Evolutionary conservation across 805 yeast species (phyloP), one percentile per base, ranked within the genome.

Genomic region (Candida saitoana): DNA sequence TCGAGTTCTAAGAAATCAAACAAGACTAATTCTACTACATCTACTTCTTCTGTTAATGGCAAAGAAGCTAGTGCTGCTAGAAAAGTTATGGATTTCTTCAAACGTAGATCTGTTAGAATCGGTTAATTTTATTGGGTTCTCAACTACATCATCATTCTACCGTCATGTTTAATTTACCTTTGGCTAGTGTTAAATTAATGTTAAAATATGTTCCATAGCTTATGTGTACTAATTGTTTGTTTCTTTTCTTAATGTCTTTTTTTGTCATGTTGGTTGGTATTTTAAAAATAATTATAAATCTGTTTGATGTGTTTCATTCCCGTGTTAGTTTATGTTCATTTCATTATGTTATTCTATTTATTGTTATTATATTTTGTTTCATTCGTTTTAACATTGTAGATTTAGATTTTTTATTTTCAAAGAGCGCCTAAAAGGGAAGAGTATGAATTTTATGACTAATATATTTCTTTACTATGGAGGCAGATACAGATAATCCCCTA

Each of bases 61-160:
- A 79, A 75, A 50, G 87, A 81, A 50, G 79, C 80, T 16, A 81
- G 89, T 37, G 83, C 93, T 2, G 88, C 93, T 4, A 79, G 81
- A 56, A 80, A 79, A 52, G 89, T 84, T 7, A 78, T 84, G 74
- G 90, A 83, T 59, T 84, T 84, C 58, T 83, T 84, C 68, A 82
- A 82, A 57, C 74, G 90, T 62, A 76, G 87, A 48, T 63, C 69
- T 42, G 56, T 65, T 4, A 54, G 63, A 46, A 57, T 63, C 15
- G 57, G 57, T 36, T 58, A 43, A 38, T 22, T 22, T 6, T 11
- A 22, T 22, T 22, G 22, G 30, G 38, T 30, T 34, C 34, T 7
- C 27, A 7, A 7, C 27, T 7, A 22, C 6, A 22, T 7, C 27
- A 6, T 22, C n/a, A 11, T 22, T 22, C 11, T 22, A 6, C 11